Conservation (phyloP, 352 stramenopile species). For the Phytophthora cryptogea region DNA sequence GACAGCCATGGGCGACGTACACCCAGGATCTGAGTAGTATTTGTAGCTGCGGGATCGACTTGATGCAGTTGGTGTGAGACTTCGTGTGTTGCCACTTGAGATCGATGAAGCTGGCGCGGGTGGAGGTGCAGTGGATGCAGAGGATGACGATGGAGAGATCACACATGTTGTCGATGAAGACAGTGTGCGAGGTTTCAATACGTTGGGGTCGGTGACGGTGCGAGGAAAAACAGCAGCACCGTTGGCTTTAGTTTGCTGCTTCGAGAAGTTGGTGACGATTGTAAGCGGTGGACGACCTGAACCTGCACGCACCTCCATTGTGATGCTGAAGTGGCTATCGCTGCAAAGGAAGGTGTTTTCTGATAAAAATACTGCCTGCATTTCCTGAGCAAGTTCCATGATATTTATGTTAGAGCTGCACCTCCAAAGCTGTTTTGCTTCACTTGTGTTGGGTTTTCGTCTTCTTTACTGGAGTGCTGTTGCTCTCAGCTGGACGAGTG, state of each 20-base stretch:
- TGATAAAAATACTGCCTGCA: slow-evolving; percentile 30
- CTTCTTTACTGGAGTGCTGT: slow-evolving; percentile 25
- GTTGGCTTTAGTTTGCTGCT: slow-evolving; percentile 19
- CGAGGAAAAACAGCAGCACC: slow-evolving; percentile 7
- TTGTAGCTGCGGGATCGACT: slow-evolving; percentile 32
- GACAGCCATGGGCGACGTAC: slow-evolving; percentile 21
- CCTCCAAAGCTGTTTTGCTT: not conserved
- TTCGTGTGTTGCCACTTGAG: slow-evolving; percentile 9
- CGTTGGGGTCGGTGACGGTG: not conserved
- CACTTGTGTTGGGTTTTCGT: slow-evolving; percentile 24
- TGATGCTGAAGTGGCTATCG: not conserved
- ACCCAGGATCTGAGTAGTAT: slow-evolving; percentile 43
- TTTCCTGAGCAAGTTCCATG: slow-evolving; percentile 6
- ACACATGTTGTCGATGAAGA: slow-evolving; percentile 22
- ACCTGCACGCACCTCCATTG: slow-evolving; percentile 23
- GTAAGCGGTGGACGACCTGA: slow-evolving; percentile 20
- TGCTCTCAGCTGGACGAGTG: slow-evolving; percentile 13
- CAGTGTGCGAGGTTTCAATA: slow-evolving; percentile 14
- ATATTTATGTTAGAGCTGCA: slow-evolving; percentile 18
- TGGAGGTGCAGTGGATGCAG: slow-evolving; percentile 5
- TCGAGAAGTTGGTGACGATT: slow-evolving; percentile 25
- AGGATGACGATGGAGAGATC: slow-evolving; percentile 8
- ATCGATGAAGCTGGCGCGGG: slow-evolving; percentile 12
- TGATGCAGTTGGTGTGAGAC: slow-evolving; percentile 2
- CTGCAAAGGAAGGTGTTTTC: too few species aligned